These are phyloP conservation scores for Saitozyma podzolica DNA, from an alignment of 768 basidiomycete species.

Conservation along the genomic window DNA sequence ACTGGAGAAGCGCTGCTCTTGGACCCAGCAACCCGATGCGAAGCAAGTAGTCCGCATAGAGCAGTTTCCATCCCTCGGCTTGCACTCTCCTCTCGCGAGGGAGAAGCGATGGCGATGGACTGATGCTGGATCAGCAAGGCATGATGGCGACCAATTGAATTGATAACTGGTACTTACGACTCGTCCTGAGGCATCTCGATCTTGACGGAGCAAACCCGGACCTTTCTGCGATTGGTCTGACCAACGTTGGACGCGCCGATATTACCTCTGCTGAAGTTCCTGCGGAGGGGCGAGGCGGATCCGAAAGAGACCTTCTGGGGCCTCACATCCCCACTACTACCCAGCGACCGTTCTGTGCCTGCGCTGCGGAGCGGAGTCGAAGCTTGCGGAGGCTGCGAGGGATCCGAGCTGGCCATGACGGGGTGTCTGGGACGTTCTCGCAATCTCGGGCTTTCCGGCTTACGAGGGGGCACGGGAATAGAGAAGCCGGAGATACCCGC, in stretches of 20 bases:
- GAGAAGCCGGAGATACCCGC: conserved; percentile 6
- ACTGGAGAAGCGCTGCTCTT: conserved; percentile 27
- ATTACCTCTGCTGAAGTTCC: conserved; percentile 7
- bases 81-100: conserved; percentile 14
- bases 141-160: neutral
- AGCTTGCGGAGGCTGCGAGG: neutral
- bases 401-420: neutral
- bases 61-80: conserved; percentile 35
- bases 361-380: neutral
- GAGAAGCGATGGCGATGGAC: conserved; percentile 25
- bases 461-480: neutral
- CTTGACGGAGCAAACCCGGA: conserved; percentile 18
- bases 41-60: conserved; percentile 47
- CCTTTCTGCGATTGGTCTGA: conserved; percentile 9
- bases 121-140: conserved; percentile 8
- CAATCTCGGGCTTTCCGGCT: neutral
- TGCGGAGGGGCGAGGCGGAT: conserved; percentile 4
- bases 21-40: conserved; percentile 30
- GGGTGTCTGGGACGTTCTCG: neutral
- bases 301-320: conserved; percentile 7
- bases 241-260: conserved; percentile 9
- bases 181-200: conserved; percentile 27
- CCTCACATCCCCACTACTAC: neutral
- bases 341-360: neutral
- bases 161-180: conserved; percentile 8